These are phyloP conservation scores for Plantago rigida DNA, from an alignment of 305 asterid species.

Conservation along the genomic window DNA sequence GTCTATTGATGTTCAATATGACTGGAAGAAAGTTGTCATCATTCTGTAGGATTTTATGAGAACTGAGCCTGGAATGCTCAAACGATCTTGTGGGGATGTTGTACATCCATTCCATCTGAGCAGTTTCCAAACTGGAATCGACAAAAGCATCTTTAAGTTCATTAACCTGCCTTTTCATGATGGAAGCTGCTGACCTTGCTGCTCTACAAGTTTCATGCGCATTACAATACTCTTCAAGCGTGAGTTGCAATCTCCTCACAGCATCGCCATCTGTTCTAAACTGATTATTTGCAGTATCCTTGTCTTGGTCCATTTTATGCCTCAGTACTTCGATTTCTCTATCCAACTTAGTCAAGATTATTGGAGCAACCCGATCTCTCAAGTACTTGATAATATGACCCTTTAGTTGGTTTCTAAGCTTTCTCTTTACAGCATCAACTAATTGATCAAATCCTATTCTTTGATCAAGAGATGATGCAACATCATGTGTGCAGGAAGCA, in stretches of 20 bases:
- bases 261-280: slow-evolving; percentile 35
- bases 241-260: slow-evolving; percentile 48
- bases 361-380: slow-evolving; percentile 67
- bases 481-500: slow-evolving; percentile 68
- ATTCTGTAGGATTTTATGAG: slow-evolving; percentile 49
- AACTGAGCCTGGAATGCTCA: slow-evolving; percentile 52
- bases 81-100: slow-evolving; percentile 51
- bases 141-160: slow-evolving; percentile 73
- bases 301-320: slow-evolving; percentile 43
- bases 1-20: slow-evolving; percentile 63
- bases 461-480: slow-evolving; percentile 63
- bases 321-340: slow-evolving; percentile 54
- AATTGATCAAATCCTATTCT: slow-evolving; percentile 84
- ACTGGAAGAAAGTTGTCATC: slow-evolving; percentile 56
- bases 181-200: slow-evolving; percentile 71
- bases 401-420: slow-evolving; percentile 55
- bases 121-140: slow-evolving; percentile 69
- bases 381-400: slow-evolving; percentile 70
- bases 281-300: slow-evolving; percentile 39
- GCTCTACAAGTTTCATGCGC: slow-evolving; percentile 88
- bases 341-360: slow-evolving; percentile 53
- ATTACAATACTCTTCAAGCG: slow-evolving; percentile 89
- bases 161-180: slow-evolving; percentile 70
- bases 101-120: slow-evolving; percentile 92
- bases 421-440: slow-evolving; percentile 64